Percentiles rank a stretch among this genome's conserved stretches.
Conservation (phyloP, 2,329 filamentous ascomycete species). For the Diaporthe vexans region DNA sequence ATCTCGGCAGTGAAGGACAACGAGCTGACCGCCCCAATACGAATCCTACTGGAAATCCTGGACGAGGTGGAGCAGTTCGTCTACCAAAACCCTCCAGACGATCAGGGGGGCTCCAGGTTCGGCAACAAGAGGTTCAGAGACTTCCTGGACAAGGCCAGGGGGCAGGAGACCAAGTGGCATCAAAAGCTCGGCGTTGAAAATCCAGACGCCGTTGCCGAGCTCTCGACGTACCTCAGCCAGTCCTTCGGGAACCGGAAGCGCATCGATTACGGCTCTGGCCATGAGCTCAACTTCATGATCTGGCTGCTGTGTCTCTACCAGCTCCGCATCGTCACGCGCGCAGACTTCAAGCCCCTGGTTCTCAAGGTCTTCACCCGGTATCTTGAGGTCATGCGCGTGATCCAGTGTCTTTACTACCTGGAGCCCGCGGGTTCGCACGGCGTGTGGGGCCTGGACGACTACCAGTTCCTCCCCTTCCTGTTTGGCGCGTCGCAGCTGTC, state of each 20-base stretch:
- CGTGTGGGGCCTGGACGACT: slow-evolving; percentile 98
- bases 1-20: slow-evolving; percentile 72
- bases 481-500: slow-evolving; percentile 93
- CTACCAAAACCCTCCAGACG: slow-evolving; percentile 80
- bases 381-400: slow-evolving; percentile 84
- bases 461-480: slow-evolving; percentile 95
- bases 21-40: slow-evolving; percentile 71
- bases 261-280: slow-evolving; percentile 97
- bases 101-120: slow-evolving; percentile 90
- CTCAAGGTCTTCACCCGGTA: slow-evolving; percentile 87
- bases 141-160: slow-evolving; percentile 79
- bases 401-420: slow-evolving; percentile 95
- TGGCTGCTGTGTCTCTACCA: slow-evolving; percentile 97
- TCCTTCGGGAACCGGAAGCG: slow-evolving; percentile 88
- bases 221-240: slow-evolving; percentile 83
- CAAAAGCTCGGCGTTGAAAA: slow-evolving; percentile 66
- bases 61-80: slow-evolving; percentile 78
- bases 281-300: slow-evolving; percentile 96
- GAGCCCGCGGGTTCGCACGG: slow-evolving; percentile 97
- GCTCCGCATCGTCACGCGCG: slow-evolving; percentile 72
- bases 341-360: slow-evolving; percentile 81
- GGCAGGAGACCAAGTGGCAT: slow-evolving; percentile 74
- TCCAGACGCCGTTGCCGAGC: slow-evolving; percentile 73
- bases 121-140: slow-evolving; percentile 92
- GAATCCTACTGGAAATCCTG: slow-evolving; percentile 77